Conservation (phyloP, 2,329 filamentous ascomycete genomes). For the Cladosporium sp. region DNA sequence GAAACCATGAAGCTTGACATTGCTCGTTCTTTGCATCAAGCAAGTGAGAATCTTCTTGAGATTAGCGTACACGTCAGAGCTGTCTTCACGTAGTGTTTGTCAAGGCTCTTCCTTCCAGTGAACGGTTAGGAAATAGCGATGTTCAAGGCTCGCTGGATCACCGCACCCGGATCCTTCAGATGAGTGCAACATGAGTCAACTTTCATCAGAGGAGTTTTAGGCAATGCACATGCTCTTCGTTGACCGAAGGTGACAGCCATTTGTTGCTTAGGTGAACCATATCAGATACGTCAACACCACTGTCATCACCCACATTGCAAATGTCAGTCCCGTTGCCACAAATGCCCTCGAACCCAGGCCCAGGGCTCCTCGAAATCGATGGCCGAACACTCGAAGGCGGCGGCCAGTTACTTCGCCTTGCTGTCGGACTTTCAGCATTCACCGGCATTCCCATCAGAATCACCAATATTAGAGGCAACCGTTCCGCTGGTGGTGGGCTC, state of each 20-base stretch:
- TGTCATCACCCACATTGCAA: no score
- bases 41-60: no score
- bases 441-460: constrained; percentile 49
- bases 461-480: constrained; percentile 51
- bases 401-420: constrained; percentile 57
- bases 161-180: not conserved
- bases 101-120: no score
- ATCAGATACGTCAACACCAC: no score
- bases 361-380: constrained; percentile 37
- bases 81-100: no score
- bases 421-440: constrained; percentile 52
- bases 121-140: no score
- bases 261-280: no score
- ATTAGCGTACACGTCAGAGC: no score
- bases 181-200: constrained; percentile 7
- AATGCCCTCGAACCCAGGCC: not conserved
- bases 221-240: no score
- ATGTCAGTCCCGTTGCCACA: not conserved
- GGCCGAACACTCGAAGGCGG: constrained; percentile 60
- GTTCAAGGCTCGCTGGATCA: not conserved
- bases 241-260: no score
- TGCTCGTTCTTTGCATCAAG: no score
- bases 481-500: constrained; percentile 49
- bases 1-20: no score
- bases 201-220: not conserved